Evolutionary conservation across 2,329 filamentous ascomycete genomes (phyloP).

Genomic region (Leptographium galeiforme): DNA sequence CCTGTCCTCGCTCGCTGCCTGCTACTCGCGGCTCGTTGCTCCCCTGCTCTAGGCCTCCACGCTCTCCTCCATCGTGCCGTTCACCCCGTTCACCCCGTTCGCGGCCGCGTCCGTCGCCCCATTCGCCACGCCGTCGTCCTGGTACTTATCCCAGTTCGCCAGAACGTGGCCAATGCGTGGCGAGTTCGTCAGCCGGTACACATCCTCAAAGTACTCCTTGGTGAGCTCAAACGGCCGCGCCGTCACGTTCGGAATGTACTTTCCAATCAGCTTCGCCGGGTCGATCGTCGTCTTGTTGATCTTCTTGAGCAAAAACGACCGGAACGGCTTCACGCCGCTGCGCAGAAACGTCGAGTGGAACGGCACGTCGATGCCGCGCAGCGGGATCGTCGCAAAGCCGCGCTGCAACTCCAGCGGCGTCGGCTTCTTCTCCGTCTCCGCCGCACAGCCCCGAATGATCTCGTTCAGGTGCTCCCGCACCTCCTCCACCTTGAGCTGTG

Average conservation of each 20-base stretch:
- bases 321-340: conserved; percentile 97
- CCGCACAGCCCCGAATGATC: conserved; percentile 80
- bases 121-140: conserved; percentile 29
- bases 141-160: conserved; percentile 75
- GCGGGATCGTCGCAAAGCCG: conserved; percentile 91
- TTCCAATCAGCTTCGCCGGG: conserved; percentile 88
- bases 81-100: conserved; percentile 7
- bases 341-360: conserved; percentile 99
- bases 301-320: conserved; percentile 97
- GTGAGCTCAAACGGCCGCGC: conserved; percentile 89
- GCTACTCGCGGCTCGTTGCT: too few species aligned
- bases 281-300: conserved; percentile 99
- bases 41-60: conserved; percentile 4
- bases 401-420: conserved; percentile 80
- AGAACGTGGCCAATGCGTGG: conserved; percentile 65
- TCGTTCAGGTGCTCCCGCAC: conserved; percentile 80
- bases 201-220: conserved; percentile 99
- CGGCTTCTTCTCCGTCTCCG: conserved; percentile 80
- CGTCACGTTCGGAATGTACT: conserved; percentile 98
- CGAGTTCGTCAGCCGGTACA: conserved; percentile 84
- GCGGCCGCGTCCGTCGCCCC: conserved; percentile 20
- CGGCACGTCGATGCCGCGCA: conserved; percentile 93
- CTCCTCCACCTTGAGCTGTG: conserved; percentile 74
- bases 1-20: background rate
- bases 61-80: background rate